Evolutionary conservation across 805 yeast species (phyloP), one percentile per base, ranked within the genome.

Genomic region (Barnettozyma californica): DNA sequence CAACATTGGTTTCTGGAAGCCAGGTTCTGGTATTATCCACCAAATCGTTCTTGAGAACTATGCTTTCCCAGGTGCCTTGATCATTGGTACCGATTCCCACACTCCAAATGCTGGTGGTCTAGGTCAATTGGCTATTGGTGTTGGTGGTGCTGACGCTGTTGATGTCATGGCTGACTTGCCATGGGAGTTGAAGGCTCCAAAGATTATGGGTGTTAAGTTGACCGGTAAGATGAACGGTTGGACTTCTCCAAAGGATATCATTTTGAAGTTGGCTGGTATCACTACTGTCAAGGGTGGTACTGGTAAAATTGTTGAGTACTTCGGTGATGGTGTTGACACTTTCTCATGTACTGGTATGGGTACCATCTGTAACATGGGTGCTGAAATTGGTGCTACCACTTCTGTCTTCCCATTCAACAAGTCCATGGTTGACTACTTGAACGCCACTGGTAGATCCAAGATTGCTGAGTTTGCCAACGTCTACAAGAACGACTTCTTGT

Each of bases 61-160:
- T 71, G 94, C 96, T 53, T 88, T 87, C 81, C 98, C 98, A 69
- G 98, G 98, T 75, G 88, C 92, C 57, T 79, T 91, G 75, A 84
- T 91, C 77, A 81, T 91, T 59, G 97, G 97, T 77, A 91, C 97
- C 49, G 97, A 91, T 74, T 89, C 96, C 31, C 97, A 91, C 74
- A 91, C 97, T 61, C 97, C 97, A 53, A 91, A 91, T 70, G 97
- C 97, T 51, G 97, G 97, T 78, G 97, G 97, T 74, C 79, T 91
- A 65, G 97, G 97, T 75, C 95, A 88, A 74, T 81, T 91, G 64
- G 97, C 97, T 59, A 91, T 91, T 60, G 98, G 97, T 80, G 97
- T 92, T 59, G 98, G 97, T 78, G 98, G 98, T 80, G 98, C 98
- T 58, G 98, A 91, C 70, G 97, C 97, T 54, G 98, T 91, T 59